phyloP scores from a whole-genome alignment of 805 yeast genomes.

The Ogataea trehaloabstinens region DNA sequence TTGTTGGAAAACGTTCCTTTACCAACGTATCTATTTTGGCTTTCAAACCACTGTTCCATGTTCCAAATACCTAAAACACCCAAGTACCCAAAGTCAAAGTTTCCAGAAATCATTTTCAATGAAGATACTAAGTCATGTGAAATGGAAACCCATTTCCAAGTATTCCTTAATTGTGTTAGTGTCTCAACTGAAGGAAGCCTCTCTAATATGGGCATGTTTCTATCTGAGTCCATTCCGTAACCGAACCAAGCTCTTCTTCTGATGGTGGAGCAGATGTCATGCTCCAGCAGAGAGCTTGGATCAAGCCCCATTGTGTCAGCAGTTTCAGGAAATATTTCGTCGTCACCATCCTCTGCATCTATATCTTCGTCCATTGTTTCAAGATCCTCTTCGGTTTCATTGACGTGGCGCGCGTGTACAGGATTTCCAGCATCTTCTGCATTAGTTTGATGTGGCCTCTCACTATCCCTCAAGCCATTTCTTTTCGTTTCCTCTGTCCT shows the following conservation, averaged over 20 bases:
- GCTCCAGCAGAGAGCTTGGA: conserved; percentile 43
- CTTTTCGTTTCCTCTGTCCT: conserved; percentile 7
- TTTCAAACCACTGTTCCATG: conserved; percentile 53
- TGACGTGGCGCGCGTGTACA: not conserved
- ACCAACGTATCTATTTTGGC: conserved; percentile 47
- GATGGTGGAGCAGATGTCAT: conserved; percentile 74
- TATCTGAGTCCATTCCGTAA: conserved; percentile 66
- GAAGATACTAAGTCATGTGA: conserved; percentile 63
- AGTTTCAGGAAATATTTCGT: conserved; percentile 28
- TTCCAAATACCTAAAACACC: conserved; percentile 93
- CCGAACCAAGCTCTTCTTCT: conserved; percentile 69
- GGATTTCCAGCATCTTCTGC: not conserved
- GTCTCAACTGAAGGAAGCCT: conserved; percentile 49
- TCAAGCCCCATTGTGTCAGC: conserved; percentile 15
- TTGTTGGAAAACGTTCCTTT: conserved; percentile 34
- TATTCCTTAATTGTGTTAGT: conserved; percentile 60
- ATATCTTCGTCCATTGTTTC: conserved; percentile 9
- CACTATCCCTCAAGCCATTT: conserved; percentile 3
- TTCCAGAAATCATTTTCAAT: conserved; percentile 65
- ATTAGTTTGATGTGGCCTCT: not conserved
- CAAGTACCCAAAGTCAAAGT: conserved; percentile 77
- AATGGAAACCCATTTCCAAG: conserved; percentile 90
- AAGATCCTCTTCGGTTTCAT: conserved; percentile 1
- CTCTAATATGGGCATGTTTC: conserved; percentile 60
- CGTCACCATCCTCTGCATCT: conserved; percentile 3